Evolutionary conservation across 225 moss, liverwort and hornwort species (phyloP).

Genomic region (Bryum argenteum): DNA sequence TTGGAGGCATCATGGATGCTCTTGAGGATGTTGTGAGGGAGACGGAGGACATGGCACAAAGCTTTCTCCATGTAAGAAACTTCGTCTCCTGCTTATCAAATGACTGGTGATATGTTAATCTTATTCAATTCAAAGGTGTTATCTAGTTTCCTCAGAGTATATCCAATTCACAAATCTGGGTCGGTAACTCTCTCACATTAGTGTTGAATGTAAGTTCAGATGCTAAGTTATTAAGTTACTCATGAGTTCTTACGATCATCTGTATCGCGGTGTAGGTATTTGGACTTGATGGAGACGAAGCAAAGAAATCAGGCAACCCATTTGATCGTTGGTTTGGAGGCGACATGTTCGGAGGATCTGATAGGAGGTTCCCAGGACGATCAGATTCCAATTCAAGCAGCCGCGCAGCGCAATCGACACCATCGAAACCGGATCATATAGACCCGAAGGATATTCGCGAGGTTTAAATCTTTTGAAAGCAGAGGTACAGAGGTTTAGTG

Average conservation of each 20-base stretch:
- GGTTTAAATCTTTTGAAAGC: slow-evolving; percentile 35
- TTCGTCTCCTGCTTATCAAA: neutral
- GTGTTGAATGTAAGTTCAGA: neutral
- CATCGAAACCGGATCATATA: slow-evolving; percentile 33
- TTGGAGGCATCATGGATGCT: slow-evolving; percentile 54
- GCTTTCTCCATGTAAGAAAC: slow-evolving; percentile 51
- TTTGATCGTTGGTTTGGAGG: slow-evolving; percentile 66
- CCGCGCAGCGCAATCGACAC: slow-evolving; percentile 34
- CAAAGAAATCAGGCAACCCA: slow-evolving; percentile 40
- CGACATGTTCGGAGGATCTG: slow-evolving; percentile 44
- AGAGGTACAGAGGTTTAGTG: neutral
- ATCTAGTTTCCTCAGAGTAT: neutral
- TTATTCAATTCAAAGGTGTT: neutral
- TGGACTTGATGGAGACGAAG: slow-evolving; percentile 56
- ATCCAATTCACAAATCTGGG: neutral
- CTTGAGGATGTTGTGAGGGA: slow-evolving; percentile 62
- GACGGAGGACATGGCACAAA: slow-evolving; percentile 65
- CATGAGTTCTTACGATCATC: neutral
- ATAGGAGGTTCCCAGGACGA: slow-evolving; percentile 29
- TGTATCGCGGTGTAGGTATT: slow-evolving; percentile 43
- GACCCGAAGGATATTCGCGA: slow-evolving; percentile 57
- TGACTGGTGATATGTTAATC: neutral
- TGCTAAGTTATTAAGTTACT: neutral
- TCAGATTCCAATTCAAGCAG: slow-evolving; percentile 28
- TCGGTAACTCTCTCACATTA: neutral